Percentiles rank a stretch among this genome's conserved stretches.
These are phyloP conservation scores for Sparassis latifolia DNA, from an alignment of 1,284 basidiomycete genomes.

Conservation along the genomic window DNA sequence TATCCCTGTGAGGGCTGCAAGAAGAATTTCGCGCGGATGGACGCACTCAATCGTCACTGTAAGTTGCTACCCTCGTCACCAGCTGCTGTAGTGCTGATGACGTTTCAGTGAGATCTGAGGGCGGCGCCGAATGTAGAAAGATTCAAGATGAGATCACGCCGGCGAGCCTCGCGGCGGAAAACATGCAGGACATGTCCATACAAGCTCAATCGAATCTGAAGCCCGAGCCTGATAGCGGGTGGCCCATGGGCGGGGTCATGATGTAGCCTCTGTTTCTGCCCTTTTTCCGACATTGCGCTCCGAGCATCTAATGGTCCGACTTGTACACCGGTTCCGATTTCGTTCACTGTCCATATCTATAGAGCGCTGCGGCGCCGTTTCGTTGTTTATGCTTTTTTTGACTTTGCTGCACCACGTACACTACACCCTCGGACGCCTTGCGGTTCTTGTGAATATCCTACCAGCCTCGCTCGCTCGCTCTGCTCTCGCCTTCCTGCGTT, in stretches of 20 bases:
- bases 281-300: not conserved
- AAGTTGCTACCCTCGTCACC: slow-evolving; percentile 27
- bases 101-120: slow-evolving; percentile 45
- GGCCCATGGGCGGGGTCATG: slow-evolving; percentile 16
- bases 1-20: slow-evolving; percentile 74
- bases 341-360: slow-evolving; percentile 8
- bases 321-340: not conserved
- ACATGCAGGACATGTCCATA: not conserved
- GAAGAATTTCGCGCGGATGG: slow-evolving; percentile 75
- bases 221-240: slow-evolving; percentile 20
- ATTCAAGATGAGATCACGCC: slow-evolving; percentile 25
- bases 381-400: not conserved
- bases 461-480: not conserved
- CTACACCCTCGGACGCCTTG: slow-evolving; percentile 5
- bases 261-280: slow-evolving; percentile 9
- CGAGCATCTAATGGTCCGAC: not conserved
- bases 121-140: slow-evolving; percentile 47
- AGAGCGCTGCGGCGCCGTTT: not conserved
- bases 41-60: slow-evolving; percentile 75
- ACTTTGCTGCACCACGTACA: not conserved
- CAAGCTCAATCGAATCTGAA: slow-evolving; percentile 6
- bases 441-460: slow-evolving; percentile 4
- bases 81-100: slow-evolving; percentile 1
- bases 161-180: slow-evolving; percentile 2
- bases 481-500: not conserved